Base-by-base conservation (phyloP, 257 asterid genomes). In the Solanum microdontum region DNA sequence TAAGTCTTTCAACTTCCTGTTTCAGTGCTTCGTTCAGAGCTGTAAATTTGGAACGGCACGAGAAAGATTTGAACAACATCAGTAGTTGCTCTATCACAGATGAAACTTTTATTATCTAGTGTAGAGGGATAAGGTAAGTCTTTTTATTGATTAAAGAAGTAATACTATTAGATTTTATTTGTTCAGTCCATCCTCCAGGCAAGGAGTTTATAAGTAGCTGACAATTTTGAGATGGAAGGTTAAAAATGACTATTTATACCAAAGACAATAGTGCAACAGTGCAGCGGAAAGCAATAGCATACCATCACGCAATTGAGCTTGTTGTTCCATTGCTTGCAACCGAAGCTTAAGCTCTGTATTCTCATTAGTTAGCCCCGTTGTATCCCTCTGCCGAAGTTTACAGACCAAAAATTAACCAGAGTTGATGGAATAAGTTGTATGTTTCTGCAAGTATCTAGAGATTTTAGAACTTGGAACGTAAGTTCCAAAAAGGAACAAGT, bases 281-380 rank as follows among this genome's bases (percentile, higher is more conserved):
- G 66, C 62, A 80, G 68, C 39, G 3, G 66, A 80, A 80, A 48
- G 68, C 37, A 80, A 45, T 45, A 45, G 64, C 90, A 87, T 92
- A 97, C 99, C 98, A 87, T 97, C 99, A 28, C 98, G 98, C 84
- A 97, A 85, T 76, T 94, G 98, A 90, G 98, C 98, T 91, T 97
- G 99, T 86, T 95, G 98, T 92, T 97, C 99, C 98, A 97, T 97
- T 87, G 98, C 95, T 91, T 97, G 99, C 89, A 95, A 91, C 80
- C 98, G 93, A 88, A 97, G 94, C 92, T 97, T 95, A 87, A 97
- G 99, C 93, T 95, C 98, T 24, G 97, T 93, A 89, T 97, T 97
- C 89, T 97, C 99, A 39, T 91, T 94, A 74, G 94, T 93, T 84
- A 97, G 92, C 68, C 98, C 98, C 0, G 97, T 88, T 11, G 99